Evolutionary conservation across 768 basidiomycete genomes (phyloP).

Genomic region (Boletus speciosus): DNA sequence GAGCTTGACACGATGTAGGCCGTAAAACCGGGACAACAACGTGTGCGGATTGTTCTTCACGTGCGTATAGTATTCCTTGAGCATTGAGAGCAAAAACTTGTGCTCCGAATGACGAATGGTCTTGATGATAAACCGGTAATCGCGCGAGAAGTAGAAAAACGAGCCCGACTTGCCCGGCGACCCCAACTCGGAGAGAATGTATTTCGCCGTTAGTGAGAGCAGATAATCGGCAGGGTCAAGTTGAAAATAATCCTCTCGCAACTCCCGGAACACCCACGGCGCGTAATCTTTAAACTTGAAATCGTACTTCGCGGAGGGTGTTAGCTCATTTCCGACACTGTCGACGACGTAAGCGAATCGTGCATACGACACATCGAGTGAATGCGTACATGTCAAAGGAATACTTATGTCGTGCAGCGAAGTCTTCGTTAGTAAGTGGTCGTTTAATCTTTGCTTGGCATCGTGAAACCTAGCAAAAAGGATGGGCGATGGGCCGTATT

Average conservation of each 20-base stretch:
- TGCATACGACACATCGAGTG: not conserved
- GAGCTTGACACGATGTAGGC: slow-evolving; percentile 95
- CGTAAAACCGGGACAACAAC: slow-evolving; percentile 90
- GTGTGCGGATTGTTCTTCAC: slow-evolving; percentile 91
- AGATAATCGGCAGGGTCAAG: slow-evolving; percentile 98
- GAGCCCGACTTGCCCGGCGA: slow-evolving; percentile 98
- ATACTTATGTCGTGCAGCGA: slow-evolving; percentile 85
- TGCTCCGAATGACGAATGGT: slow-evolving; percentile 94
- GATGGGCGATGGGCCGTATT: slow-evolving; percentile 3
- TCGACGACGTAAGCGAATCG: slow-evolving; percentile 4
- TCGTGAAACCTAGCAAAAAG: slow-evolving; percentile 68
- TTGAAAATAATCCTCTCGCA: slow-evolving; percentile 92
- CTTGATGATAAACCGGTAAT: slow-evolving; percentile 99
- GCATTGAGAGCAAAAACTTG: slow-evolving; percentile 83
- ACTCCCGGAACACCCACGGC: slow-evolving; percentile 94
- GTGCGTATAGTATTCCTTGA: slow-evolving; percentile 81
- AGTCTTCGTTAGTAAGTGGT: slow-evolving; percentile 82
- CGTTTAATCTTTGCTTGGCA: slow-evolving; percentile 95
- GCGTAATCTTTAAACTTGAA: slow-evolving; percentile 99
- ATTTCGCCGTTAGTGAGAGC: slow-evolving; percentile 92
- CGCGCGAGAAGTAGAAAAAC: slow-evolving; percentile 98
- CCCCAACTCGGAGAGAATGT: slow-evolving; percentile 96
- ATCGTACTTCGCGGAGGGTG: slow-evolving; percentile 96
- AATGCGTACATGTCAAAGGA: slow-evolving; percentile 89
- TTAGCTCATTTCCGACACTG: slow-evolving; percentile 95